Conservation (phyloP, 441 rosid genomes). For the Erysimum pusillum region DNA sequence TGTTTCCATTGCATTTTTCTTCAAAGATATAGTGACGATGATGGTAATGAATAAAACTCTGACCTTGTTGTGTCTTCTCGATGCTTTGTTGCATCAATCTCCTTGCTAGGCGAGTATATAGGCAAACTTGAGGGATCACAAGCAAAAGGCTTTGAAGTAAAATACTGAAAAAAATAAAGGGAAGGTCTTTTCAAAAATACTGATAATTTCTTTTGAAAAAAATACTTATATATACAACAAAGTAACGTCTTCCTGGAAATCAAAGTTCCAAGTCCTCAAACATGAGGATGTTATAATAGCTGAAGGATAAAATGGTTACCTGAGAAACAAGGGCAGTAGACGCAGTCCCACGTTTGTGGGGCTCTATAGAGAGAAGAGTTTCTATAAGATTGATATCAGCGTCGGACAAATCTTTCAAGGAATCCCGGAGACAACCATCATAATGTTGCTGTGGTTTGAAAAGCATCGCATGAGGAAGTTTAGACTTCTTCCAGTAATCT, state of each 20-base stretch:
- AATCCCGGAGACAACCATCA: constrained; percentile 71
- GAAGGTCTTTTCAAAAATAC: constrained; percentile 10
- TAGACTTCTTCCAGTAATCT: constrained; percentile 90
- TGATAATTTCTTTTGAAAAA: too few species aligned
- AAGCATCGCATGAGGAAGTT: constrained; percentile 85
- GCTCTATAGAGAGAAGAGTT: constrained; percentile 85
- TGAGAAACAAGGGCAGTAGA: constrained; percentile 83
- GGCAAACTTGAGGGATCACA: constrained; percentile 95
- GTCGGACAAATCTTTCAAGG: constrained; percentile 65
- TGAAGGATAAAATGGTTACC: constrained; percentile 53
- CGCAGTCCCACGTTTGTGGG: constrained; percentile 85
- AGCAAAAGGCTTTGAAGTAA: constrained; percentile 73
- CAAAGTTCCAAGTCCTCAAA: constrained; percentile 15
- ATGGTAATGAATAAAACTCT: constrained; percentile 27
- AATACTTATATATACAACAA: too few species aligned
- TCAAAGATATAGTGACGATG: neutral
- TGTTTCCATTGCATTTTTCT: neutral
- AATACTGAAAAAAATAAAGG: constrained; percentile 51
- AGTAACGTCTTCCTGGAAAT: neutral
- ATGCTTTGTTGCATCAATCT: constrained; percentile 89
- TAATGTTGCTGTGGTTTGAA: constrained; percentile 95
- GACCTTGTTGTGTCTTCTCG: constrained; percentile 82
- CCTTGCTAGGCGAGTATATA: constrained; percentile 86
- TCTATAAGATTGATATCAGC: constrained; percentile 68
- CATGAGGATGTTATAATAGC: neutral